Evolutionary conservation across 768 basidiomycete species (phyloP).

Genomic region (Lactarius tabidus): DNA sequence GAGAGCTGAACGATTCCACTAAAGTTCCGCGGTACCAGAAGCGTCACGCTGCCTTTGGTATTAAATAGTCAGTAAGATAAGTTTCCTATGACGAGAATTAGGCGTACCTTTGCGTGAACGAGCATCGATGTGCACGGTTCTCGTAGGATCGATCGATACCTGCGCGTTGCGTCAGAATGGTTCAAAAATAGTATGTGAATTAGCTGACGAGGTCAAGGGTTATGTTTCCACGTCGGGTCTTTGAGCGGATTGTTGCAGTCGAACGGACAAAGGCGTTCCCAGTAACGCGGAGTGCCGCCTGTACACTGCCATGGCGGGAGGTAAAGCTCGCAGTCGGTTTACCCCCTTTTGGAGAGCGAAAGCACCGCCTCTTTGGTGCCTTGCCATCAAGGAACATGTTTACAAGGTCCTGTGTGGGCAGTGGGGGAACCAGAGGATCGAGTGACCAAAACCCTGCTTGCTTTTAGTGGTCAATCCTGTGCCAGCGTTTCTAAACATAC

Average conservation of each 20-base stretch:
- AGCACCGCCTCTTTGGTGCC: neutral
- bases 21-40: constrained; percentile 24
- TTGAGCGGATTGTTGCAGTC: constrained; percentile 13
- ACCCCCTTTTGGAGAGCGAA: neutral
- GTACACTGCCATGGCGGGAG: constrained; percentile 18
- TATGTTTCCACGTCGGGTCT: constrained; percentile 13
- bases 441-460: constrained; percentile 20
- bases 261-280: constrained; percentile 14
- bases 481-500: constrained; percentile 1
- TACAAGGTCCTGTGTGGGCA: constrained; percentile 6
- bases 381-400: constrained; percentile 14
- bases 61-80: neutral
- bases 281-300: constrained; percentile 9
- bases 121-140: constrained; percentile 8
- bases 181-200: neutral
- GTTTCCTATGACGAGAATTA: neutral
- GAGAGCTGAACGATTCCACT: constrained; percentile 21
- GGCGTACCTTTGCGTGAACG: constrained; percentile 7
- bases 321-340: constrained; percentile 13
- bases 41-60: constrained; percentile 13
- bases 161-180: constrained; percentile 3
- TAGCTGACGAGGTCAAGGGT: constrained; percentile 20
- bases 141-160: constrained; percentile 15
- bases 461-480: neutral
- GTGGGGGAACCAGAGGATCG: constrained; percentile 12